Percentiles rank a stretch among this genome's conserved stretches.
Evolutionary conservation across 1,139 yeast species (phyloP).

Genomic region (Scheffersomyces cryptocercus): DNA sequence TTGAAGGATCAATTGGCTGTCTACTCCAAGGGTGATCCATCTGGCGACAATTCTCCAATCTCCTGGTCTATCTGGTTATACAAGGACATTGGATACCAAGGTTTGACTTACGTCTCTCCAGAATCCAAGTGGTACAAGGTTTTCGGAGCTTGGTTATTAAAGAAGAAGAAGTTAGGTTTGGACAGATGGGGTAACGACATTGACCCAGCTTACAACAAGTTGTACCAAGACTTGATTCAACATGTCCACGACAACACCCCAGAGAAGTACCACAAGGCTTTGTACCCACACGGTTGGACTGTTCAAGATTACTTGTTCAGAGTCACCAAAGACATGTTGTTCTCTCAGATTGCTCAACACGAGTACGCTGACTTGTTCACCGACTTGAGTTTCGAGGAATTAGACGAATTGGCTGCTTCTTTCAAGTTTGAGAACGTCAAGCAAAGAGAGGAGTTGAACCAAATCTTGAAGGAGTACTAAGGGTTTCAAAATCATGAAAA

Average conservation of each 20-base stretch:
- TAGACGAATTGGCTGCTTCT: slow-evolving; percentile 49
- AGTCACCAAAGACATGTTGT: slow-evolving; percentile 39
- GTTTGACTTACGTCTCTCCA: slow-evolving; percentile 44
- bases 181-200: slow-evolving; percentile 51
- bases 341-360: slow-evolving; percentile 39
- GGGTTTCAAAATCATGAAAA: background rate
- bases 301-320: slow-evolving; percentile 34
- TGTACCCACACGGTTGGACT: slow-evolving; percentile 40
- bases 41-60: slow-evolving; percentile 43
- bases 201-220: slow-evolving; percentile 32
- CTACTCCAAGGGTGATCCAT: slow-evolving; percentile 43
- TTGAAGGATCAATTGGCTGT: slow-evolving; percentile 44
- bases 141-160: slow-evolving; percentile 38
- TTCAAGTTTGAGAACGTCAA: slow-evolving; percentile 45
- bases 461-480: slow-evolving; percentile 30
- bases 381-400: slow-evolving; percentile 39
- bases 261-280: slow-evolving; percentile 22
- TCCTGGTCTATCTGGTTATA: slow-evolving; percentile 54
- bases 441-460: slow-evolving; percentile 41
- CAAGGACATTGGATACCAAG: slow-evolving; percentile 52
- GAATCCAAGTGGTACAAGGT: slow-evolving; percentile 41
- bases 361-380: slow-evolving; percentile 45
- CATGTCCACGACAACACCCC: slow-evolving; percentile 39
- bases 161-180: slow-evolving; percentile 43
- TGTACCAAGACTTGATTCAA: slow-evolving; percentile 31